Percentiles rank a stretch among this genome's conserved stretches.
Evolutionary conservation across 1,284 basidiomycete species (phyloP).

Genomic region (Cryptococcus amylolentus): DNA sequence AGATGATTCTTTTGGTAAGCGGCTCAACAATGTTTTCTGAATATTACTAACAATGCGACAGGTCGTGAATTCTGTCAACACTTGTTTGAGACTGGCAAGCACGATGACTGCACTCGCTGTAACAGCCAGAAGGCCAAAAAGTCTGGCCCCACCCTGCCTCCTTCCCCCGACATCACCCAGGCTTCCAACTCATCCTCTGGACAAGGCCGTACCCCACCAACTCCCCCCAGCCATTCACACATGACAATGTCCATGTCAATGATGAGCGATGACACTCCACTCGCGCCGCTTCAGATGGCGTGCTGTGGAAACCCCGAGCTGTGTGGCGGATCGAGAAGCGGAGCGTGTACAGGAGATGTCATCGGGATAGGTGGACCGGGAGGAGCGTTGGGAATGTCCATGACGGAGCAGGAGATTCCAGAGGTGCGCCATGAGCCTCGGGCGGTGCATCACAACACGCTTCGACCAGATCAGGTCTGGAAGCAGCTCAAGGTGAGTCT

Average conservation of each 20-base stretch:
- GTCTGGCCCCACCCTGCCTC: conserved; percentile 14
- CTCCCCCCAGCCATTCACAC: not conserved
- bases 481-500: conserved; percentile 62
- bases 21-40: not conserved
- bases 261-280: conserved; percentile 6
- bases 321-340: conserved; percentile 29
- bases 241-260: not conserved
- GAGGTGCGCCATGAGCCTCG: not conserved
- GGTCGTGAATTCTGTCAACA: conserved; percentile 82
- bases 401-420: not conserved
- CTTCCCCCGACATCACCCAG: not conserved
- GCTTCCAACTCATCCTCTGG: conserved; percentile 1
- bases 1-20: conserved; percentile 47
- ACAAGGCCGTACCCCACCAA: conserved; percentile 2
- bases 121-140: not conserved
- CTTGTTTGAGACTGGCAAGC: conserved; percentile 55
- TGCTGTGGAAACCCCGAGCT: conserved; percentile 44
- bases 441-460: conserved; percentile 52
- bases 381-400: not conserved
- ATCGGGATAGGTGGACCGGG: conserved; percentile 16
- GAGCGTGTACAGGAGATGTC: conserved; percentile 25
- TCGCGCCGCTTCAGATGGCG: conserved; percentile 32
- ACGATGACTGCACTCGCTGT: no score
- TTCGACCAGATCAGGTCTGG: conserved; percentile 81
- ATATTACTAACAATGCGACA: conserved; percentile 3